Base-by-base conservation (phyloP, 768 basidiomycete species). In the Amanita pseudoporphyria region DNA sequence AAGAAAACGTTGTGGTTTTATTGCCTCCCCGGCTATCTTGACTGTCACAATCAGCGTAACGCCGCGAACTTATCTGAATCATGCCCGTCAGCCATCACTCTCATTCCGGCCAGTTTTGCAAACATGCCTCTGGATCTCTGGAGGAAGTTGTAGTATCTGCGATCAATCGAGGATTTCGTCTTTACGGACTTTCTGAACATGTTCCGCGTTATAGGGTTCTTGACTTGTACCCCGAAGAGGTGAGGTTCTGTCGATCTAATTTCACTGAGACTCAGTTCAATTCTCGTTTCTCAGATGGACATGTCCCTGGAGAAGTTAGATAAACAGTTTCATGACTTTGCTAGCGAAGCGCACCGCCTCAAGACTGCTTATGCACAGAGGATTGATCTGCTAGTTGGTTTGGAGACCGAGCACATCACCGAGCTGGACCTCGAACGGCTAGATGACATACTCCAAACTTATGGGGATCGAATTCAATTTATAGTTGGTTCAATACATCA, bases 161-260 rank as follows among this genome's bases (percentile, higher is more conserved):
- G 31, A 84, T 95, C 50, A 62, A 68, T 6, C 78, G 85, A 62
- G 78, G 82, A 0, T 98, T 98, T 62, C 68, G 76, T 52, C 71
- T 86, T 0, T 98, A 83, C 60, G 92, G 94, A 1, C 69, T 98
- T 52, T 88, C 84, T 3, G 96, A 98, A 67, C 96, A 98, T 64
- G 85, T 85, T 45, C 95, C 96, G 22, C 80, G 95, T 22, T 95
- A 93, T 66, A 75, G 90, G 51, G 51, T 57, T 1, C 63, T 74
- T 30, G 93, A 99, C 62, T 69, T 98, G 24, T 98, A 96, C 64
- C 94, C 95, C 16, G 96, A 98, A 71, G 96, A 99, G 81, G 93
- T 94, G 58, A 69, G 56, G 39, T 40, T 6, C 37, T 14, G 46
- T 36, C n/a, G 36, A 41, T 51, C 35, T n/a, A n/a, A n/a, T n/a